Conservation (phyloP, 2,329 filamentous ascomycete genomes). For the Fusarium fracticaudum region DNA sequence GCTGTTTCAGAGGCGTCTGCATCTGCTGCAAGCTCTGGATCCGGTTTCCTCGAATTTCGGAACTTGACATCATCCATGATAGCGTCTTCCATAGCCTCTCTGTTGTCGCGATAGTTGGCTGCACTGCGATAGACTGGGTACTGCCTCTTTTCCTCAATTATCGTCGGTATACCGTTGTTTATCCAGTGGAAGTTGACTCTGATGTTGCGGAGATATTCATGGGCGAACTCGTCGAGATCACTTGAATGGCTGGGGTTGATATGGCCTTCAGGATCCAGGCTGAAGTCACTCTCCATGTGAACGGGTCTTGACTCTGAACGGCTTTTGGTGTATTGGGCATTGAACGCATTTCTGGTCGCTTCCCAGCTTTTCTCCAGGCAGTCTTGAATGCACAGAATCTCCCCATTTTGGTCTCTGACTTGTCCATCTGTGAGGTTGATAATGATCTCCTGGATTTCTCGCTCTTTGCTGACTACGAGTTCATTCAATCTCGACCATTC, state of each 20-base stretch:
- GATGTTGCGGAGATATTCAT: constrained; percentile 29
- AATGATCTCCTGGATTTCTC: constrained; percentile 17
- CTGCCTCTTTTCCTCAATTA: neutral
- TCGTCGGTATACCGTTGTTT: neutral
- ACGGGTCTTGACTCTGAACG: neutral
- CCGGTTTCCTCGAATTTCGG: neutral
- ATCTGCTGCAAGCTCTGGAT: neutral
- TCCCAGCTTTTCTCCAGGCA: constrained; percentile 17
- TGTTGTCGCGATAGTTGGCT: constrained; percentile 25
- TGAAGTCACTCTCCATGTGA: constrained; percentile 17
- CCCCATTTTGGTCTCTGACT: neutral
- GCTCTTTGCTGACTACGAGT: constrained; percentile 17
- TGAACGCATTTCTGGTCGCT: constrained; percentile 15
- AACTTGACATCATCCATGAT: neutral
- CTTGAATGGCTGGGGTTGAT: constrained; percentile 20
- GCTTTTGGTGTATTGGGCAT: constrained; percentile 11
- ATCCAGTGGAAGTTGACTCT: neutral
- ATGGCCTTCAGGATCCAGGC: constrained; percentile 10
- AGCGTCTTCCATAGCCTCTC: neutral
- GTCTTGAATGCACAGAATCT: neutral
- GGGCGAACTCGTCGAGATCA: constrained; percentile 31
- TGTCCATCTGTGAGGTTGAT: constrained; percentile 2
- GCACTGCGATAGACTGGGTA: constrained; percentile 31
- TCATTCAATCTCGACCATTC: constrained; percentile 1
- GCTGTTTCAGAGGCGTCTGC: neutral